Base-by-base conservation (phyloP, 352 stramenopile species). In the Pythium dissimile region DNA sequence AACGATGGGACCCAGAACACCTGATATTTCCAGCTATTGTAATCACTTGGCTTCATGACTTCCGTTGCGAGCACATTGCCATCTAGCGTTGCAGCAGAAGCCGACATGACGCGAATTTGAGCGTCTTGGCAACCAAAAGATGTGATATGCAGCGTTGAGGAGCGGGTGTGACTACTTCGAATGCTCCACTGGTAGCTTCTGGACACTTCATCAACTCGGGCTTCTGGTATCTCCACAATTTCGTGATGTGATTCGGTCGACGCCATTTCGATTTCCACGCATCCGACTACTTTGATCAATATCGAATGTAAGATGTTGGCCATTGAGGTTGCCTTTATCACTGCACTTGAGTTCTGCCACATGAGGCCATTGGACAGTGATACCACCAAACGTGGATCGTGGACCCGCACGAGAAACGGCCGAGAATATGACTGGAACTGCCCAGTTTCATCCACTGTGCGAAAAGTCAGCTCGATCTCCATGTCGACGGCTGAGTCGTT, bases 1-100 rank as follows among this genome's bases (percentile, higher is more conserved):
- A n/a, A n/a, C n/a, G n/a, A n/a, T n/a, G n/a, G 12, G 9, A 62
- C 18, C 54, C 54, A 62, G 20, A 55, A 50, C 11, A 62, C 43
- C 21, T 54, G 54, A 20, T 27, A 54, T 8, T 49, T 35, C 3
- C 23, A 35, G 2, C 48, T 8, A 15, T 15, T 16, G 27, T 42
- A 18, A 10, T 49, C 26, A 10, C n/a, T 37, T 12, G 32, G n/a
- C 4, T 20, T 18, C 6, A 30, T 16, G 16, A 23, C 30, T 20
- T 24, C 11, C 5, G 30, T 5, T 11, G 43, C 12, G 1, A 62
- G 21, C 7, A 50, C 15, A 10, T 18, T 7, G 13, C 46, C n/a
- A n/a, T n/a, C n/a, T n/a, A n/a, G n/a, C n/a, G n/a, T n/a, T n/a
- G n/a, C n/a, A 21, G 54, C 28, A 21, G 44, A 39, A 9, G 35